Conservation (phyloP, 2,329 filamentous ascomycete species). For the Cercospora berteroae region DNA sequence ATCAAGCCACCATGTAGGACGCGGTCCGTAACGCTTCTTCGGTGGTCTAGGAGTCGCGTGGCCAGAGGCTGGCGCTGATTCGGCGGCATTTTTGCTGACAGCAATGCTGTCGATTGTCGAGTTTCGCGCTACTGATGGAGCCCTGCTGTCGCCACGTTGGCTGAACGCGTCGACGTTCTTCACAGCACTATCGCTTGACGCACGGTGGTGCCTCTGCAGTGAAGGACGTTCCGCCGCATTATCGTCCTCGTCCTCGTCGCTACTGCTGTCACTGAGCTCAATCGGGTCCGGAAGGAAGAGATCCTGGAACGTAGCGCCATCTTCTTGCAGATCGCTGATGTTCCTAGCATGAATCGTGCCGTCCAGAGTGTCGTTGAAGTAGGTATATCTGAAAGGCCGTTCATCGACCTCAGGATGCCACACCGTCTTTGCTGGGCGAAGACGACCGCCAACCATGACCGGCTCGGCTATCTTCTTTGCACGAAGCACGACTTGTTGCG, state of each 20-base stretch:
- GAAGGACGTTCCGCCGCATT: constrained; percentile 39
- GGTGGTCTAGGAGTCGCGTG: constrained; percentile 34
- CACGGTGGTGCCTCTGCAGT: constrained; percentile 2
- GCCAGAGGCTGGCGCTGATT: constrained; percentile 23
- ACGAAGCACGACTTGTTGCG: constrained; percentile 66
- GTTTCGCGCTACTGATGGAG: constrained; percentile 10
- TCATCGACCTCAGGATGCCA: constrained; percentile 92
- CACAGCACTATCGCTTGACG: constrained; percentile 5
- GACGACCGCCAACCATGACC: constrained; percentile 81
- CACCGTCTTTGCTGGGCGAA: constrained; percentile 71
- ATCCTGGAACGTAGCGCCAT: constrained; percentile 78
- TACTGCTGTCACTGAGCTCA: constrained; percentile 64
- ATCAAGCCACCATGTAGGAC: constrained; percentile 96
- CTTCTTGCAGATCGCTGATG: constrained; percentile 87
- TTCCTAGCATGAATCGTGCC: constrained; percentile 95
- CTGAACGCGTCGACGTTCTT: constrained; percentile 11
- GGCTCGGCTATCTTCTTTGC: constrained; percentile 93
- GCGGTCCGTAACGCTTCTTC: constrained; percentile 61
- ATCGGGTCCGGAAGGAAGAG: constrained; percentile 88
- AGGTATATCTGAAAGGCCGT: constrained; percentile 90
- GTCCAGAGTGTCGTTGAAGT: constrained; percentile 96
- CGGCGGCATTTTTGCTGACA: constrained; percentile 12
- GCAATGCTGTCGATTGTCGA: constrained; percentile 15
- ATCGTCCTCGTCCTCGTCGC: constrained; percentile 51
- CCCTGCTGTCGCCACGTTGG: neutral